Conservation (phyloP, 192 early-diverging fungal species). For the Backusella macrospora region DNA sequence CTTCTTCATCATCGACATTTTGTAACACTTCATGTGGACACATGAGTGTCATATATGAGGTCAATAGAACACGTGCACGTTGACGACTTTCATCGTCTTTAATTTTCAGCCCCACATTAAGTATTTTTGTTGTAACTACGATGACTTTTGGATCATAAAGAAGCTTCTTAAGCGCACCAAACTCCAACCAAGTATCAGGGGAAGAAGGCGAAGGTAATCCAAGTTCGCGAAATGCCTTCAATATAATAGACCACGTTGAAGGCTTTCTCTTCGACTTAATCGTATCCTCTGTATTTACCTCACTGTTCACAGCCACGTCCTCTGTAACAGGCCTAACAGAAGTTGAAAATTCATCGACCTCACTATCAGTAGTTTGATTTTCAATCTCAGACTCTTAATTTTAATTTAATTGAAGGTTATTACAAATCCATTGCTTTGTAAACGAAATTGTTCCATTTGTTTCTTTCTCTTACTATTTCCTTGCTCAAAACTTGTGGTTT, state of each 20-base stretch:
- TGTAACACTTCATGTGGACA: slow-evolving; percentile 67
- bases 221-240: slow-evolving; percentile 22
- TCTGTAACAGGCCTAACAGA: too few relatives aligned
- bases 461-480: not conserved
- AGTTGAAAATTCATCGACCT: too few relatives aligned
- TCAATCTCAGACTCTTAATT: not conserved
- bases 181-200: slow-evolving; percentile 25
- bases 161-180: slow-evolving; percentile 35
- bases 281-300: too few relatives aligned
- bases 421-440: not conserved
- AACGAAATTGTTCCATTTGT: not conserved
- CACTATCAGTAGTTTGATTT: not conserved
- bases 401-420: not conserved
- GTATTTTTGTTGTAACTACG: slow-evolving; percentile 43
- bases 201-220: not conserved
- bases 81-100: slow-evolving; percentile 48
- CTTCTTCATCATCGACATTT: slow-evolving; percentile 45
- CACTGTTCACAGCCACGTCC: too few relatives aligned
- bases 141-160: slow-evolving; percentile 40
- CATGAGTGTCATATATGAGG: slow-evolving; percentile 70
- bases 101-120: slow-evolving; percentile 35
- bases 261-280: not conserved
- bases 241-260: slow-evolving; percentile 16
- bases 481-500: not conserved
- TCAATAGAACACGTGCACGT: slow-evolving; percentile 66